Percentiles rank a stretch among this genome's conserved stretches.
Conservation (phyloP, 495 filamentous ascomycete genomes). For the Evansstolkia leycettana region DNA sequence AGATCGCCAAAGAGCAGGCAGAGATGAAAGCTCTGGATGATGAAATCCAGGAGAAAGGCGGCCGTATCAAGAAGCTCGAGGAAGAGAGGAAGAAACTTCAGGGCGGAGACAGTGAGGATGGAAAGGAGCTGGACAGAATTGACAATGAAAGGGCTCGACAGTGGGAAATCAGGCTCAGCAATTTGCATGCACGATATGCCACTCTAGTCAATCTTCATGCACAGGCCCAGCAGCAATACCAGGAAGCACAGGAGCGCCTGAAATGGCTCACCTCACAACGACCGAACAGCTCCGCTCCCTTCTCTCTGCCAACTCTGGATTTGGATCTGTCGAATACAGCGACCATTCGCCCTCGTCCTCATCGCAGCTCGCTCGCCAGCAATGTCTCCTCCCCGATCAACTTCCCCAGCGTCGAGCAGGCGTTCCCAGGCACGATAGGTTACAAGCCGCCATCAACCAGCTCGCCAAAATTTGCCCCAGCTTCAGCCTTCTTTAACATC, state of each 20-base stretch:
- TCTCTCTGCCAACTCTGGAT: constrained; percentile 32
- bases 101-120: constrained; percentile 36
- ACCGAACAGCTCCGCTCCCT: constrained; percentile 29
- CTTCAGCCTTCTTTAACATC: constrained; percentile 45
- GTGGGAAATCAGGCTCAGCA: constrained; percentile 38
- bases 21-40: constrained; percentile 48
- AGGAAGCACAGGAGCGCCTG: constrained; percentile 39
- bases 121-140: constrained; percentile 34
- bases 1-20: constrained; percentile 38
- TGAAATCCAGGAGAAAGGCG: constrained; percentile 47
- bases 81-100: constrained; percentile 39
- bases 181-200: constrained; percentile 39
- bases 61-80: constrained; percentile 50
- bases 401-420: constrained; percentile 25
- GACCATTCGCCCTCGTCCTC: constrained; percentile 34
- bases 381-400: constrained; percentile 35
- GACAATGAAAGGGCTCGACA: constrained; percentile 46
- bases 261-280: constrained; percentile 36
- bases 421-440: constrained; percentile 24
- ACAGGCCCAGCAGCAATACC: constrained; percentile 37
- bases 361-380: constrained; percentile 36
- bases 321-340: constrained; percentile 25
- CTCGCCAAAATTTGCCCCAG: constrained; percentile 35
- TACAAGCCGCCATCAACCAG: constrained; percentile 34
- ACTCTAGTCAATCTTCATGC: constrained; percentile 34